Base-by-base conservation (phyloP, 768 basidiomycete genomes). In the Lactarius sp. region DNA sequence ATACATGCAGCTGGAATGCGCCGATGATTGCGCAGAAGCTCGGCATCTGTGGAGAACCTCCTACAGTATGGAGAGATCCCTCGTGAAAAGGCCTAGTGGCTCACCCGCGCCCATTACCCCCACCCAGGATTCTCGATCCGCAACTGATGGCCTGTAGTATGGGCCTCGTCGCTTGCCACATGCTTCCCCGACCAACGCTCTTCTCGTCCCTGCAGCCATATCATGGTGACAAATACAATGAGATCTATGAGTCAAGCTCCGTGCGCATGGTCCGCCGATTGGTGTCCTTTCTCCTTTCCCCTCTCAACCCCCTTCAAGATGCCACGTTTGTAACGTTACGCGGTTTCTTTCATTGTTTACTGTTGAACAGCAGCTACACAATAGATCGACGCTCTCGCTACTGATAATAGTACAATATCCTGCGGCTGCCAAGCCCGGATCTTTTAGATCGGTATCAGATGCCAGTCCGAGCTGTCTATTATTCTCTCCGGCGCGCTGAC, bases 201-300 rank as follows among this genome's bases (percentile, higher is more conserved):
- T 52, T 41, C 49, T 51, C 20, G n/a, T 6, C 47, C 46, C 14
- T 34, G 31, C 12, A 16, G 41, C 4, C 34, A 20, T 22, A 49
- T 49, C 47, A 13, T 8, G 47, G 52, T 54, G 52, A 64, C 47
- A 50, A 49, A 34, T 49, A 50, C 54, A 13, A 34, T 18, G 5
- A 39, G 52, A 22, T 41, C 20, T n/a, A 56, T 42, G 60, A 50
- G 60, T 27, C 22, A 52, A 53, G 36, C 57, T 39, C 57, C 62
- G 52, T 59, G 46, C 12, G n/a, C 6, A 27, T 41, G 39, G 16
- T n/a, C 56, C 62, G 27, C n/a, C 31, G 62, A 59, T 62, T 37
- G 6, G 39, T 58, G 22, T 41, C 46, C 27, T 49, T 12, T 34
- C 33, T 16, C 56, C 50, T 20, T 10, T 22, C 13, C 10, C 51